Evolutionary conservation across 2,329 filamentous ascomycete genomes (phyloP), one percentile per base, ranked within the genome.

Genomic region (Colletotrichum endophyticum): DNA sequence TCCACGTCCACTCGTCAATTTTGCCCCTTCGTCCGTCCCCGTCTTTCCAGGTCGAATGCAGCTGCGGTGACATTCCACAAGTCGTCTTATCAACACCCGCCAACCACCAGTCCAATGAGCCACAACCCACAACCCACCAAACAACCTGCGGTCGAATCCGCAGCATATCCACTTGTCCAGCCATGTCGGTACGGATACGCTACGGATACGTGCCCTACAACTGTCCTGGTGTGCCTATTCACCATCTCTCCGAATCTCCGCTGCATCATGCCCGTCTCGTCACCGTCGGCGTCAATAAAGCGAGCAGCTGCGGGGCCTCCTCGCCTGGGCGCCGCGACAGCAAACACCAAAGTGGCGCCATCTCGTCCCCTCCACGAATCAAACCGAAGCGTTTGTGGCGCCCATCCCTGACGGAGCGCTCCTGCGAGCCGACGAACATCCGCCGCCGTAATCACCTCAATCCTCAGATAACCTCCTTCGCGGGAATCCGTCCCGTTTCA

Each of bases 401-500:
- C 13, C 32, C 12, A 59, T 53, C 70, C 70, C 44, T 49, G 63
- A 13, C 57, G 39, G 39, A 49, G 39, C 34, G 30, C 57, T 28
- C 16, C 30, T 30, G 34, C 49, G 36, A 63, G 70, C 64, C 57
- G 73, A 49, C 64, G 39, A 59, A 73, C 57, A 76, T 59, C 73
- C 73, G 73, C 73, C 68, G 61, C 73, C 73, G 70, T 76, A 73
- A 72, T 75, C 25, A 28, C 39, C 34, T 28, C 44, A 70, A 64
- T 13, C 36, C 69, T 49, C 36, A 53, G 28, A 49, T 39, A 49
- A 12, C 36, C 56, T 61, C 25, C 32, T 39, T 53, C 64, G 36
- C 57, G 70, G 73, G 49, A 76, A 69, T 73, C 57, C 73, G 70
- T 76, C 70, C 73, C 73, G 73, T 76, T 76, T 73, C 64, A 69